Percentiles rank a stretch among this genome's conserved stretches.
Evolutionary conservation across 495 filamentous ascomycete genomes (phyloP).

Genomic region (Pyronema domesticum): DNA sequence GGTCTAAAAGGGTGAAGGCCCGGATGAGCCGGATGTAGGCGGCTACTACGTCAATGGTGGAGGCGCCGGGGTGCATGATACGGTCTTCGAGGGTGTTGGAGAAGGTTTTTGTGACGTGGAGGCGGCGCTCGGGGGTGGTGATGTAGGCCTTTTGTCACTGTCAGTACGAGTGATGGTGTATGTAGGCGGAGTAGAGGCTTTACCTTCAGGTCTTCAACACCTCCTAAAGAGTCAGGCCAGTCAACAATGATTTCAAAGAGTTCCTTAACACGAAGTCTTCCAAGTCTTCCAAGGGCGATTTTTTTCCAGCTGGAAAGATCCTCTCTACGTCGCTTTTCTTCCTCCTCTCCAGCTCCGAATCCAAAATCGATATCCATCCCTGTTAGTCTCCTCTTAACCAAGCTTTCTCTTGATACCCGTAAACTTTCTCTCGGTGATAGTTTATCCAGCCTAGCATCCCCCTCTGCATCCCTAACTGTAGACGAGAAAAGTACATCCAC

Average conservation of each 20-base stretch:
- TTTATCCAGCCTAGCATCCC: constrained; percentile 16
- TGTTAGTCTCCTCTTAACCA: constrained; percentile 18
- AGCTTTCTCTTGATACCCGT: constrained; percentile 16
- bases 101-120: constrained; percentile 55
- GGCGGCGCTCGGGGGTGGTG: constrained; percentile 37
- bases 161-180: constrained; percentile 10
- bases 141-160: constrained; percentile 16
- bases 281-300: constrained; percentile 60
- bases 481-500: constrained; percentile 23
- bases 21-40: constrained; percentile 86
- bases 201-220: constrained; percentile 59
- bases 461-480: constrained; percentile 9
- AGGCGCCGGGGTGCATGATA: constrained; percentile 71
- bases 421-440: constrained; percentile 23
- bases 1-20: constrained; percentile 73
- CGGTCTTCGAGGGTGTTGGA: constrained; percentile 46
- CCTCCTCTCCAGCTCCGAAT: constrained; percentile 20
- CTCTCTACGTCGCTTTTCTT: constrained; percentile 20
- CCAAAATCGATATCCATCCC: constrained; percentile 23
- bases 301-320: constrained; percentile 67
- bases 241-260: constrained; percentile 75
- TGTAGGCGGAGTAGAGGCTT: background rate
- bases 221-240: constrained; percentile 68
- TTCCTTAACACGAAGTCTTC: constrained; percentile 57
- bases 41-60: constrained; percentile 73